These are phyloP conservation scores for Anisodus acutangulus DNA, from an alignment of 257 asterid species.

Conservation along the genomic window DNA sequence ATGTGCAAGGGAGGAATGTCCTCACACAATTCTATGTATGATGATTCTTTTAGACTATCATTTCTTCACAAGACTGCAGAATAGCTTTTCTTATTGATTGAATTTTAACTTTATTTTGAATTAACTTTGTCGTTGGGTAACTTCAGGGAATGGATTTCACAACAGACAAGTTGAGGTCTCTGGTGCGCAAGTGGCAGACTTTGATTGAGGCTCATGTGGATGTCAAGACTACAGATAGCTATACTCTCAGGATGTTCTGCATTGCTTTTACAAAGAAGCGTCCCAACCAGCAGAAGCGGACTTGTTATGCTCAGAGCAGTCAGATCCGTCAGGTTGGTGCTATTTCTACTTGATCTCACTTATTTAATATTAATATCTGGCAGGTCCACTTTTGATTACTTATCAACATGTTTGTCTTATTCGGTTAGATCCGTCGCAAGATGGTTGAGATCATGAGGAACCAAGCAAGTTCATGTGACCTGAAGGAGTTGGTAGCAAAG, in stretches of 20 bases:
- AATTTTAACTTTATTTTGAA: background rate
- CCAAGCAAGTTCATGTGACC: conserved; percentile 62
- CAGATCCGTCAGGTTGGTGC: conserved; percentile 62
- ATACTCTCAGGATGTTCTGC: conserved; percentile 64
- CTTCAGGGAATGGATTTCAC: conserved; percentile 73
- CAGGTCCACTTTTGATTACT: background rate
- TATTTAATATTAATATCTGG: background rate
- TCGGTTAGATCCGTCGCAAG: conserved; percentile 57
- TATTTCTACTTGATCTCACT: background rate
- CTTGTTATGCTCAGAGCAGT: conserved; percentile 70
- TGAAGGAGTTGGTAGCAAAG: conserved; percentile 63
- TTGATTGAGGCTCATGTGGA: conserved; percentile 72
- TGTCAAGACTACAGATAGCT: conserved; percentile 70
- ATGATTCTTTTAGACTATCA: background rate
- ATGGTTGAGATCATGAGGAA: conserved; percentile 68
- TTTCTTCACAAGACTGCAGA: background rate
- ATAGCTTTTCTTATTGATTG: background rate
- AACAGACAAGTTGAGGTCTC: conserved; percentile 68
- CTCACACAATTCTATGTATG: conserved; percentile 41
- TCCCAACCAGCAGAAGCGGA: conserved; percentile 71
- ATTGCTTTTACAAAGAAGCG: conserved; percentile 77
- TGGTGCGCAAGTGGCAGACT: conserved; percentile 67
- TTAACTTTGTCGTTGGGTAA: background rate
- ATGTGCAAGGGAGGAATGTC: conserved; percentile 43
- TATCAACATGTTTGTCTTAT: background rate